Evolutionary conservation across 1,284 basidiomycete genomes (phyloP), one percentile per base, ranked within the genome.

Genomic region (Ustilago trichophora): DNA sequence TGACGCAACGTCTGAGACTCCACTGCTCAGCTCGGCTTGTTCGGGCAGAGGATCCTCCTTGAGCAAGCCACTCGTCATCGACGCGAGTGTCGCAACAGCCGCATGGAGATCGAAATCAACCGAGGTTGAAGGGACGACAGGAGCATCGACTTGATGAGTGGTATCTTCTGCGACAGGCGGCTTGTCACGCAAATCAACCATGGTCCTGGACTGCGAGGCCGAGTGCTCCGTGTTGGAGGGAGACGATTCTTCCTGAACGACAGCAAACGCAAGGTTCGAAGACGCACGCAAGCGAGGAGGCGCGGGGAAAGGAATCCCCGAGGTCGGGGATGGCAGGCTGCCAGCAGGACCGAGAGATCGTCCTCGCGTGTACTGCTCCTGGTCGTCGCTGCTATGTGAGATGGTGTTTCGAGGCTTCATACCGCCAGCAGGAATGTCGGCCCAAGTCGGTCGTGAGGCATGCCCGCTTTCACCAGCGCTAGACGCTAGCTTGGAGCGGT

Each of bases 191-290:
- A 58, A n/a, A 26, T 58, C 51, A 8, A 67, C 46, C 38, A 58
- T 56, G 2, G 64, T 63, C 50, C 55, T 53, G 8, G 58, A 65
- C 31, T 55, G 51, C 15, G 58, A 63, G 3, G 46, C 42, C 1
- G 64, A 62, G 1, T 42, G 57, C n/a, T 52, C 62, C 9, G 62
- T 59, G 47, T 65, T 65, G 16, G 62, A 65, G 7, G 60, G 57
- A 18, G 62, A 57, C 2, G 58, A 59, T 27, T 72, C 69, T 27
- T 72, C 69, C 29, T 63, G 58, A 6, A 72, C 64, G 7, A 63
- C 55, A 25, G 55, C 64, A 13, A 62, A 66, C 2, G 69, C 65
- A 13, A 72, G 64, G 9, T 67, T 62, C 18, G 69, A 72, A 6
- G 64, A 66, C 21, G 64, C 64, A 12, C 64, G 69, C 12, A 62